Evolutionary conservation across 208 protist genomes (phyloP).

Genomic region (Sergeia podlipaevii): DNA sequence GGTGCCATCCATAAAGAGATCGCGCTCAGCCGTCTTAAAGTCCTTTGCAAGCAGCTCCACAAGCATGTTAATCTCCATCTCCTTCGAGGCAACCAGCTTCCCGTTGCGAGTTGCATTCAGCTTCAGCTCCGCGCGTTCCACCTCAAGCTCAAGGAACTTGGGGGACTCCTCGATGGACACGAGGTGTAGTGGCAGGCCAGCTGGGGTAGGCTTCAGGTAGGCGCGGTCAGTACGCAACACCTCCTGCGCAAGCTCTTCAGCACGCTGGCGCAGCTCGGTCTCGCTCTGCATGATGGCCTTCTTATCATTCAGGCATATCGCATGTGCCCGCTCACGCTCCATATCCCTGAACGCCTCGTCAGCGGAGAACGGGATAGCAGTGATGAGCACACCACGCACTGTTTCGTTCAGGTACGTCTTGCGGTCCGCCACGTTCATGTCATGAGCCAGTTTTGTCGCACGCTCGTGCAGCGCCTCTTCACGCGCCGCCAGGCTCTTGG

Average conservation of each 20-base stretch:
- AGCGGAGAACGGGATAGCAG: not conserved
- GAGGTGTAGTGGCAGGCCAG: conserved; percentile 14
- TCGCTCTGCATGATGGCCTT: conserved; percentile 28
- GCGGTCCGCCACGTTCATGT: conserved; percentile 14
- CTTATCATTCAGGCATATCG: conserved; percentile 18
- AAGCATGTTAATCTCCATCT: conserved; percentile 32
- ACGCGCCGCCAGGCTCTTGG: conserved; percentile 21
- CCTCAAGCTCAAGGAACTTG: conserved; percentile 9
- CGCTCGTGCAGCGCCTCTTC: conserved; percentile 25
- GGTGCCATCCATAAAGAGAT: not conserved
- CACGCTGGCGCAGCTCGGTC: conserved; percentile 16
- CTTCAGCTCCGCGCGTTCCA: conserved; percentile 11
- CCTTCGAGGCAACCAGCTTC: conserved; percentile 25
- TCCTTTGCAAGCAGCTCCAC: conserved; percentile 21
- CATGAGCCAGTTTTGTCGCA: conserved; percentile 19
- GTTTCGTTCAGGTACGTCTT: conserved; percentile 9
- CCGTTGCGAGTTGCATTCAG: conserved; percentile 18
- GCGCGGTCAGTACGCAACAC: conserved; percentile 15
- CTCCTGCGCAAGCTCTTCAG: conserved; percentile 9
- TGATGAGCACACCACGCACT: conserved; percentile 10
- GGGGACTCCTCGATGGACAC: conserved; percentile 14
- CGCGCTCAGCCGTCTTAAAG: conserved; percentile 4
- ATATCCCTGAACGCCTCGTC: conserved; percentile 53
- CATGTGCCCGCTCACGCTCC: conserved; percentile 58
- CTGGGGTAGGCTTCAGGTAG: conserved; percentile 12